Base-by-base conservation (phyloP, 441 rosid genomes). In the Eruca vesicaria region DNA sequence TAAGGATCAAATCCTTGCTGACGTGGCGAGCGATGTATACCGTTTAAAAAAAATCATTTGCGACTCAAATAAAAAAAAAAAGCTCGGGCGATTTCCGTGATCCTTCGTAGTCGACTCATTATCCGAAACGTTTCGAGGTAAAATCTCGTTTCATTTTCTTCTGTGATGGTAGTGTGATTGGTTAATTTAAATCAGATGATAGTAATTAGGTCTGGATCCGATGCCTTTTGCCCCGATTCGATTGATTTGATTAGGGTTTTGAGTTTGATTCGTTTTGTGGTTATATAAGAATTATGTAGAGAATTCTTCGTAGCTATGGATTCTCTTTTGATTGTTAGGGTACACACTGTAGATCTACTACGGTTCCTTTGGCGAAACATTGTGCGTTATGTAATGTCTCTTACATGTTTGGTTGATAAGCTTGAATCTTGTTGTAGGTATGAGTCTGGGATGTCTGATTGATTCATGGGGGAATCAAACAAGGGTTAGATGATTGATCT, bases 161-260 rank as follows among this genome's bases (percentile, higher is more conserved):
- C n/a, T n/a, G n/a, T n/a, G n/a, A n/a, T n/a, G n/a, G n/a, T n/a
- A n/a, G n/a, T n/a, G n/a, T n/a, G n/a, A n/a, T n/a, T n/a, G n/a
- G n/a, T n/a, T n/a, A n/a, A n/a, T n/a, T n/a, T n/a, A n/a, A n/a
- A n/a, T n/a, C n/a, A n/a, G n/a, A n/a, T n/a, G n/a, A n/a, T n/a
- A n/a, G n/a, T n/a, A n/a, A n/a, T n/a, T n/a, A n/a, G n/a, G n/a
- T n/a, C n/a, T n/a, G n/a, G n/a, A n/a, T n/a, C n/a, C n/a, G n/a
- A n/a, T n/a, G n/a, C n/a, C n/a, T n/a, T n/a, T n/a, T n/a, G n/a
- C n/a, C n/a, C n/a, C n/a, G n/a, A n/a, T n/a, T n/a, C n/a, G 69
- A 72, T 59, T 66, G 53, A 63, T 58, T 71, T 12, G 36, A 65
- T 77, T 77, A 77, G 76, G 76, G 77, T 66, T 72, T 71, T 14